Base-by-base conservation (phyloP, 2,329 filamentous ascomycete species). In the Phaeoacremonium minimum region DNA sequence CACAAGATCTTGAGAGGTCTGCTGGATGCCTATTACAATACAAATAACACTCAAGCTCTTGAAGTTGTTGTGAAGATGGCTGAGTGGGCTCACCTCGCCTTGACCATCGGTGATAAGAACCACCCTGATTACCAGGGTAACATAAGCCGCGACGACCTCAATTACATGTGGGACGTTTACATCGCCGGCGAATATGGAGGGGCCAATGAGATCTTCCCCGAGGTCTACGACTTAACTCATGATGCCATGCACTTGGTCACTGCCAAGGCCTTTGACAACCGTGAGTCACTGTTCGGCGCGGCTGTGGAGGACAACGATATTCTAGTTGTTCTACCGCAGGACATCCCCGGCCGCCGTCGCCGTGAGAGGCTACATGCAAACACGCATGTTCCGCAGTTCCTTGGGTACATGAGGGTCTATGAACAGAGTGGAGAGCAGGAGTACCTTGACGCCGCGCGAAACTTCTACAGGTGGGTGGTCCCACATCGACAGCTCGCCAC, bases 121-220 rank as follows among this genome's bases (percentile, higher is more conserved):
- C 48, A 57, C 11, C 46, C 54, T 4, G 39, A 41, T n/a, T 58
- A 57, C 38, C 38, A 35, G 1, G 55, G 53, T 15, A 58, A 56
- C 30, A 16, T 57, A 33, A 57, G 52, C 2, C 40, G 54, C 22
- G 48, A 48, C 22, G 49, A 58, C 32, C 51, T 57, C n/a, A 57
- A 58, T 44, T 55, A 50, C 37, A 57, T 58, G 54, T 58, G 54
- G 55, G 55, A 58, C 28, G 40, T 58, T 2, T 57, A 56, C 28
- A 57, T 56, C 31, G 54, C 47, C 4, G 54, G 55, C 14, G 55
- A 58, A 31, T 57, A 47, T 22, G 55, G 54, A 5, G 54, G 53
- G 1, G 53, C 50, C 4, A 58, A 58, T 30, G 54, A 58, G 41
- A 51, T 58, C 2, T 56, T 54, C 35, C 48, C 55, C 3, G 55